Evolutionary conservation across 1,139 yeast species (phyloP), one percentile per base, ranked within the genome.

Genomic region (Kluyveromyces sp.): DNA sequence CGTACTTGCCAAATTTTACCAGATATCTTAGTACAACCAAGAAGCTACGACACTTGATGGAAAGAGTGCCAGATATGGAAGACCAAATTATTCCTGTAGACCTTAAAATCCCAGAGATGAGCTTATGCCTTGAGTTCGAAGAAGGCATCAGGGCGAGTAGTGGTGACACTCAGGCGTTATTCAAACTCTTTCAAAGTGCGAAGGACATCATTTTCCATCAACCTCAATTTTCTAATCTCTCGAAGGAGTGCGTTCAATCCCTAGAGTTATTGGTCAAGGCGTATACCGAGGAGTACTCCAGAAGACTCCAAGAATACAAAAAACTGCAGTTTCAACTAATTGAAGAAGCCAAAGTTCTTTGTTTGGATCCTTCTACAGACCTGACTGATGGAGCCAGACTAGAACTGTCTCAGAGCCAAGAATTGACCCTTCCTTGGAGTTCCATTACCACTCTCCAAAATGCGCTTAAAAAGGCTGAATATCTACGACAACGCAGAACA

Each of bases 1-100:
- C 54, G 4, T 66, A 63, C 46, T 49, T 57, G 29, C 63, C 63
- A 3, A 52, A 57, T 39, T 44, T 66, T 4, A 25, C 51, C 28
- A 50, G 39, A 16, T 65, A 48, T 45, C 36, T 64, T 16, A 42
- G 54, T 9, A 47, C 51, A 3, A 49, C 53, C 25, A 46, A 55
- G 3, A 44, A 46, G 7, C 40, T 66, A 3, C 53, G 55, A 46
- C 40, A 42, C 11, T 38, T 55, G 19, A 42, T 47, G 17, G 40
- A 41, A 22, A 43, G 46, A 12, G 37, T 48, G 19, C 30, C 42
- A 36, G 51, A 49, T 51, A 9, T 38, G 41, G 22, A 26, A 16
- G 41, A 43, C 18, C 40, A 25, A 25, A 28, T 36, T 7, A 26
- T 39, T 12, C 44, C 42, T 9, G 39, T 22, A 28, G 38, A 39